These are phyloP conservation scores for Colletotrichum tropicicola DNA, from an alignment of 2,329 filamentous ascomycete species.

Conservation along the genomic window DNA sequence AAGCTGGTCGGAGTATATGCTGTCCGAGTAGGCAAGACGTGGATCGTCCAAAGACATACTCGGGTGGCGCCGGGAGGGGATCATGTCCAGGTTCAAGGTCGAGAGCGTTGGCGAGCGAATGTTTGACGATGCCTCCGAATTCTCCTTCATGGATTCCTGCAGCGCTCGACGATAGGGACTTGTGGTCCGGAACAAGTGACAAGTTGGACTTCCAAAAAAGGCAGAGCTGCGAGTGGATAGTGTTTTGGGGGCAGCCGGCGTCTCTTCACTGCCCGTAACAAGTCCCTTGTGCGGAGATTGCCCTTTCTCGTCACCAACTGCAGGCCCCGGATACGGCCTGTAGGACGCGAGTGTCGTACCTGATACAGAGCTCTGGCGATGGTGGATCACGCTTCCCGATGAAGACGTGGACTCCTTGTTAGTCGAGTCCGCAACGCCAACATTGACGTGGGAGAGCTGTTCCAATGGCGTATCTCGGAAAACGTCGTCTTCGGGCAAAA, in stretches of 20 bases:
- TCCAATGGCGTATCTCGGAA: conserved; percentile 34
- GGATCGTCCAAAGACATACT: conserved; percentile 51
- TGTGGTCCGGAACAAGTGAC: conserved; percentile 60
- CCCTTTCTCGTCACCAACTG: neutral
- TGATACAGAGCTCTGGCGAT: neutral
- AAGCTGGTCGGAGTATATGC: conserved; percentile 54
- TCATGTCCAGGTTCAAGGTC: conserved; percentile 48
- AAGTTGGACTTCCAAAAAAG: conserved; percentile 61
- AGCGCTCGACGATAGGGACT: conserved; percentile 66
- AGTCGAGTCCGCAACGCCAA: neutral
- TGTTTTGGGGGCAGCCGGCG: conserved; percentile 35
- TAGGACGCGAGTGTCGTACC: neutral
- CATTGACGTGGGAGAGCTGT: neutral
- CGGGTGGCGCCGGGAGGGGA: conserved; percentile 42
- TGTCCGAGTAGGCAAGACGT: conserved; percentile 53
- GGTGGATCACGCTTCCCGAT: neutral
- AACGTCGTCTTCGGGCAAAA: conserved; percentile 43
- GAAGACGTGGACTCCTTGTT: neutral
- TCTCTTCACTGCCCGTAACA: conserved; percentile 4
- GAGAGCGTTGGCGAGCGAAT: conserved; percentile 31
- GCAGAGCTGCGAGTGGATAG: conserved; percentile 54
- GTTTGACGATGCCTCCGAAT: conserved; percentile 36
- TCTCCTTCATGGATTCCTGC: conserved; percentile 53
- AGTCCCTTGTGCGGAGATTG: neutral
- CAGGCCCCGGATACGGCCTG: neutral